Evolutionary conservation across 805 yeast genomes (phyloP).

Genomic region (Cyberlindnera maritima): DNA sequence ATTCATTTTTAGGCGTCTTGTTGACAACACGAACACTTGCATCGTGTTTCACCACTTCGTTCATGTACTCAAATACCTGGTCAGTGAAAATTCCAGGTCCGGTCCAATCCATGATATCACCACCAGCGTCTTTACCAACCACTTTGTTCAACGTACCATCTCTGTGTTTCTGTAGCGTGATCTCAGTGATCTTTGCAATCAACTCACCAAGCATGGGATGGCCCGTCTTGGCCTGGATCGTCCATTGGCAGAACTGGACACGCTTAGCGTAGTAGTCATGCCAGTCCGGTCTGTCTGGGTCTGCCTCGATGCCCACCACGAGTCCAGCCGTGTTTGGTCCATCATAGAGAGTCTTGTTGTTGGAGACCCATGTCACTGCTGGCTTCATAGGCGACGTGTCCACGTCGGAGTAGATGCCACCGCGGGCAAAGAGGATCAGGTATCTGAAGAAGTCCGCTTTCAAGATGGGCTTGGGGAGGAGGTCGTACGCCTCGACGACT

Average conservation of each 20-base stretch:
- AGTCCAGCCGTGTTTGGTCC: constrained; percentile 55
- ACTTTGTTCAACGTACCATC: constrained; percentile 46
- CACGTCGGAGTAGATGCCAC: constrained; percentile 90
- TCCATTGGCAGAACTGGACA: constrained; percentile 97
- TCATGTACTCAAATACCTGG: constrained; percentile 72
- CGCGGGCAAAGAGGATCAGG: constrained; percentile 80
- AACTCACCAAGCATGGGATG: constrained; percentile 86
- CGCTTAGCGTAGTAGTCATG: constrained; percentile 87
- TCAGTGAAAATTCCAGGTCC: constrained; percentile 98
- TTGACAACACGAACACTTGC: constrained; percentile 13
- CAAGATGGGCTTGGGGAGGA: constrained; percentile 77
- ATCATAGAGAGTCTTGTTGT: constrained; percentile 28
- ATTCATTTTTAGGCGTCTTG: constrained; percentile 23
- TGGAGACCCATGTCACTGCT: constrained; percentile 71
- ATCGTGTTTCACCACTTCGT: constrained; percentile 36
- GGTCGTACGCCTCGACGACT: constrained; percentile 68
- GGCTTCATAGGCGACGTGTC: constrained; percentile 81
- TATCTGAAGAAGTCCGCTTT: constrained; percentile 95
- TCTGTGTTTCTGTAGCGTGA: constrained; percentile 56
- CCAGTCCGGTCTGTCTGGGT: constrained; percentile 96
- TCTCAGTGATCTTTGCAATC: constrained; percentile 73
- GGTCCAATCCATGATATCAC: constrained; percentile 89
- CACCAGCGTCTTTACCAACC: constrained; percentile 63
- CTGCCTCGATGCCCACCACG: constrained; percentile 92
- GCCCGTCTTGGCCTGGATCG: constrained; percentile 83